Evolutionary conservation across 495 filamentous ascomycete genomes (phyloP), one percentile per base, ranked within the genome.

Genomic region (Trichoderma virens): DNA sequence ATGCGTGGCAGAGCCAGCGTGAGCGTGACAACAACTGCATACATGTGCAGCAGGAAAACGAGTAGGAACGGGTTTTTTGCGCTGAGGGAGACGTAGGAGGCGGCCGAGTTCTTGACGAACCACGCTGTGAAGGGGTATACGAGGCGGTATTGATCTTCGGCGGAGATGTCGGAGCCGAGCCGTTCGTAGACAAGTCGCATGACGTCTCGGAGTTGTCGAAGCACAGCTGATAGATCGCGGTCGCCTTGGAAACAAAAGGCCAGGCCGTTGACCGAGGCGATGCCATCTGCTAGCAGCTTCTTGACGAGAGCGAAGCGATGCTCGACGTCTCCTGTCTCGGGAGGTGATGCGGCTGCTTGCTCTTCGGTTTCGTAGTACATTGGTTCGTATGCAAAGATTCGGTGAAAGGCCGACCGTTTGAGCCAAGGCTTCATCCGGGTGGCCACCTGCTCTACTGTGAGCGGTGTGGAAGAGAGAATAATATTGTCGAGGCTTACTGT

Each of bases 111-210:
- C 25, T 56, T 56, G 8, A 56, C 51, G 9, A 56, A 56, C 51
- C 51, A 56, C 25, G 51, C 23, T n/a, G 51, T 56, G 51, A 56
- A 56, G 23, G 51, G 51, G 11, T 56, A 56, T 9, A 56, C 11
- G 13, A 56, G 25, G 18, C 51, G 51, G 25, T 28, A 56, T 16
- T 56, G 51, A 23, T 56, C 51, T 16, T 56, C 51, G 11, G 51
- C 2, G 25, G 51, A 14, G 25, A 56, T 56, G 51, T 27, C 23
- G 27, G 23, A 27, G 25, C 27, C 51, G 51, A 56, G 51, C 13
- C 51, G 51, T 30, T 56, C 51, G 25, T 56, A 23, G 27, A 56
- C 51, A 16, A 56, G 51, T 4, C 51, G 51, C 51, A 56, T 56
- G 14, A 30, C 51, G 27, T 56, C 51, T 9, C 51, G 23, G 25